Conservation (phyloP, 2,329 filamentous ascomycete genomes). For the Balansia obtecta region DNA sequence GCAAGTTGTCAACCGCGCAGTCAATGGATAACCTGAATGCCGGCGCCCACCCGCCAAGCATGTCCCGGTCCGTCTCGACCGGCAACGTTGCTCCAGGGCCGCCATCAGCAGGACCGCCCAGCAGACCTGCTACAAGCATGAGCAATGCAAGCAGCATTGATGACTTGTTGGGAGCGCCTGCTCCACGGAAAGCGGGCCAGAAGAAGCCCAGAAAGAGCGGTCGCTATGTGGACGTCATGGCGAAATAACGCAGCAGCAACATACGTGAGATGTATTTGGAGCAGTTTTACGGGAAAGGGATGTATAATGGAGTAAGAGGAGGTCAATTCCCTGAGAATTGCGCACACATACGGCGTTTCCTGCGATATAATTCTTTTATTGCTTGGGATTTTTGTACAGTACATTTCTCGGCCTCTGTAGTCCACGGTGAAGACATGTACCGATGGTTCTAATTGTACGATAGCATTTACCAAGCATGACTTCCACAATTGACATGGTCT, state of each 20-base stretch:
- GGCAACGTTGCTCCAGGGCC: slow-evolving; percentile 26
- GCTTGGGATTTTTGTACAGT: slow-evolving; percentile 4
- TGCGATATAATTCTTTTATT: slow-evolving; percentile 1
- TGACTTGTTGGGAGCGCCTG: slow-evolving; percentile 69
- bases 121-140: slow-evolving; percentile 66
- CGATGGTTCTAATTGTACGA: neutral
- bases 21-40: slow-evolving; percentile 20
- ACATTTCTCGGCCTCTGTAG: neutral
- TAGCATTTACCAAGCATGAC: no score
- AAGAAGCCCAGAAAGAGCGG: slow-evolving; percentile 72
- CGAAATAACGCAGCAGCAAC: slow-evolving; percentile 33
- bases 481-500: neutral
- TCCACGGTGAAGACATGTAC: neutral
- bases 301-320: neutral
- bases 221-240: slow-evolving; percentile 94
- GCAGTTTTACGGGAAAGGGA: neutral
- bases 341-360: slow-evolving; percentile 2
- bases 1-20: slow-evolving; percentile 2
- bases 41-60: slow-evolving; percentile 21
- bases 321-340: neutral
- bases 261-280: neutral
- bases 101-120: slow-evolving; percentile 39
- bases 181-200: slow-evolving; percentile 49
- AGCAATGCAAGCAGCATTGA: slow-evolving; percentile 93
- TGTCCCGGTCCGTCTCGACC: slow-evolving; percentile 36